Base-by-base conservation (phyloP, 2,329 filamentous ascomycete species). In the Sclerotinia spermophila region DNA sequence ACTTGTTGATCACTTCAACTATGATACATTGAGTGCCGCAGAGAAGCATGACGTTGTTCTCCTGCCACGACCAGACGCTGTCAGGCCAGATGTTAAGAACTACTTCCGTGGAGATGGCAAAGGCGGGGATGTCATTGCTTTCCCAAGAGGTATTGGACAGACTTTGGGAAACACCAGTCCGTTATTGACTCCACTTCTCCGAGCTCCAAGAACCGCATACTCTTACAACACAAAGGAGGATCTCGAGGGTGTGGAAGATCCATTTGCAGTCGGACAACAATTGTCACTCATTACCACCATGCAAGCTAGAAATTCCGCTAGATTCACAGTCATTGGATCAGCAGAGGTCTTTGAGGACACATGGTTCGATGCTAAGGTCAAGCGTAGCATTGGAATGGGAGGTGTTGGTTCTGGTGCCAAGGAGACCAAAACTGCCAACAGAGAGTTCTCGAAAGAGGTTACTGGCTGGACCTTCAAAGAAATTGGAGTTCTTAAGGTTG, bases 391-490 rank as follows among this genome's bases (percentile, higher is more conserved):
- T 53, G 81, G 82, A 11, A 80, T 83, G 19, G 80, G 77, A 60
- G 78, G 82, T 62, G 80, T 78, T 60, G 84, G 83, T 70, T 89
- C 88, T 78, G 82, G 80, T 40, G 82, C 80, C 33, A 83, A 82
- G 71, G 81, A 82, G 71, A 79, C 86, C 58, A 86, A 87, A 80
- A 91, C 92, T 19, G 87, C 86, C 76, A 99, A 99, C 83, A 87
- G 89, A 77, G 92, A 92, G 69, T 98, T 99, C 78, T 92, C 92
- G 30, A 90, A 91, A 82, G 89, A 91, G 78, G 81, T 99, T 70
- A 90, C 92, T n/a, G 91, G 88, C n/a, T 99, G 96, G 96, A 89
- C 94, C 0, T 99, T 99, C 85, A 90, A 97, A 82, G 96, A 99
- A 84, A 87, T 90, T 69, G 96, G 96, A 76, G 93, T 99, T 17